Evolutionary conservation across 1,139 yeast species (phyloP), one percentile per base, ranked within the genome.

Genomic region (Chernovozyma aurita): DNA sequence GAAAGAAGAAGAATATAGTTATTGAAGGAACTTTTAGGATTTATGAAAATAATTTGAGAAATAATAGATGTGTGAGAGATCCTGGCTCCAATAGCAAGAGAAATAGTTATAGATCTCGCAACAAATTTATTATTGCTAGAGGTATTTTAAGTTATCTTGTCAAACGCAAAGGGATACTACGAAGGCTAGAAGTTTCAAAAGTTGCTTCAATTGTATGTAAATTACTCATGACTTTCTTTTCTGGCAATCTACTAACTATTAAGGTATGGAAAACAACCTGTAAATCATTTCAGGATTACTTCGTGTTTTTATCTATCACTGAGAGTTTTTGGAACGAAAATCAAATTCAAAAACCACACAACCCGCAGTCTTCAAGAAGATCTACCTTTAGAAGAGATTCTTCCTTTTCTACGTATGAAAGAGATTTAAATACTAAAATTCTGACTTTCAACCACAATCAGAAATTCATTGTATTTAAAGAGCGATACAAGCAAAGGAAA

Each of bases 261-360:
- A 28, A 54, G 60, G 39, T 50, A 6, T 55, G 61, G 61, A 48
- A 45, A 30, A 39, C 30, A 9, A 40, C 48, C n/a, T 37, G 38
- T 20, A 28, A 31, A 4, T 32, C 38, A 2, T 44, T 52, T 21
- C 48, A 50, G 22, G 36, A 33, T 11, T 55, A 55, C 34, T 55
- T 45, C 35, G 47, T 44, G 24, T 55, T 52, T 33, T 38, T 55
- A 18, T 45, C 52, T 42, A 9, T 20, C 8, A 7, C 22, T 20
- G 22, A 20, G 9, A 20, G 9, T 49, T 43, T 45, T 55, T 47
- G 41, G 63, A 46, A 49, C 48, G 49, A 43, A 30, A 24, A n/a
- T 39, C 33, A 32, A 32, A 34, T 18, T 38, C 29, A 7, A 7
- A 14, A 8, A 36, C 11, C 22, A 9, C 22, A 20, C 22, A 7